Conservation (phyloP, 768 basidiomycete genomes). For the Pulveroboletus ravenelii region DNA sequence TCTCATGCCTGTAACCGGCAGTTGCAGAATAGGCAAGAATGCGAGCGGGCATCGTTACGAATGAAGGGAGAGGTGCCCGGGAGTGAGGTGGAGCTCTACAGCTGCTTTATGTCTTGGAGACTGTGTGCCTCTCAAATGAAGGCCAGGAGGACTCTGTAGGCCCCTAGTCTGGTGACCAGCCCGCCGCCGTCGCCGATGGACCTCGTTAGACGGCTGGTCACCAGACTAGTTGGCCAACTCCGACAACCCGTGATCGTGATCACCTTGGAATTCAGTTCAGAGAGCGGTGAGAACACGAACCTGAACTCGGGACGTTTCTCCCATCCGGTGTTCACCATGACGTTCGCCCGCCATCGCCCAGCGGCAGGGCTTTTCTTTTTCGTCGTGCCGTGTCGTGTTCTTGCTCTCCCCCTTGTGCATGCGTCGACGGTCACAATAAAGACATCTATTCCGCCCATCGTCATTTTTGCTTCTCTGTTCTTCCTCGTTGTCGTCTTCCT, state of each 20-base stretch:
- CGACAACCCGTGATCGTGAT: background rate
- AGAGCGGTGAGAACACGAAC: conserved; percentile 7
- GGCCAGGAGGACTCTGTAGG: no score
- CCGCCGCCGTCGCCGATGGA: no score
- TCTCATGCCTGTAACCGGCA: conserved; percentile 63
- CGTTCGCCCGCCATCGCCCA: background rate
- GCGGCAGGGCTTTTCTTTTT: background rate
- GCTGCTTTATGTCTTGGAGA: no score
- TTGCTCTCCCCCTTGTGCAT: conserved; percentile 12
- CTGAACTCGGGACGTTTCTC: background rate
- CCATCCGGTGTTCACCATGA: background rate
- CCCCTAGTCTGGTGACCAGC: no score
- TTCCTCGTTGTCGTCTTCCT: conserved; percentile 14
- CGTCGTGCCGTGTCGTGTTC: conserved; percentile 1
- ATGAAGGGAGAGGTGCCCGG: background rate
- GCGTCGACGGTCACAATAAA: background rate
- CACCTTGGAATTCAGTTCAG: conserved; percentile 17
- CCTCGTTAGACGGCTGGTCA: no score
- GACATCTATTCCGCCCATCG: conserved; percentile 12
- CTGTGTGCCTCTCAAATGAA: no score
- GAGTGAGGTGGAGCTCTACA: background rate
- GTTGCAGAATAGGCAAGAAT: conserved; percentile 64
- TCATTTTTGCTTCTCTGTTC: conserved; percentile 13
- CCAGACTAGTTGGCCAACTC: no score
- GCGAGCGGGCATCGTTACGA: conserved; percentile 24